Evolutionary conservation across 768 basidiomycete species (phyloP), one percentile per base, ranked within the genome.

Genomic region (Agrocybe pediades): DNA sequence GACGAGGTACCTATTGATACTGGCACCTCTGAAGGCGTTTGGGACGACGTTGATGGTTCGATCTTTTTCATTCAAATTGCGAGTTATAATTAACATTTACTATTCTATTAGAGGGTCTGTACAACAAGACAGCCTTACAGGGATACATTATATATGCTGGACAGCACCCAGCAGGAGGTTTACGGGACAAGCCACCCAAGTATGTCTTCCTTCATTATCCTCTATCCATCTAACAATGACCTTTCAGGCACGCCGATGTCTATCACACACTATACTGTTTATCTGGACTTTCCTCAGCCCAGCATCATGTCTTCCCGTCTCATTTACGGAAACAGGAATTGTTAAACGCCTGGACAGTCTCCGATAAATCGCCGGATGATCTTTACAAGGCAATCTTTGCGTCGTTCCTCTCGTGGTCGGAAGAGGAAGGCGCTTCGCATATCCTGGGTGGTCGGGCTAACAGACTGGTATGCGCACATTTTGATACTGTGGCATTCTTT

Each of bases 121-220:
- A 84, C 68, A 80, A 90, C 65, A 78, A 83, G 41, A 66, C 74
- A 33, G 93, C 91, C 1, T 71, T 98, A 19, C 95, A 98, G 65
- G 83, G 92, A 61, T 99, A 92, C 66, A 80, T 97, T 40, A 72
- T 98, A 1, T 82, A 84, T 46, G 92, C 92, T 16, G 94, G 88
- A 0, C 97, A 99, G 63, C 84, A 88, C 56, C 84, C 87, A 1
- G 79, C 86, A 0, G 95, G 94, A 6, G 97, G 97, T 15, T 69
- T 98, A 46, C 78, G 94, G 20, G 97, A 99, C 65, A 99, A 99
- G 65, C 97, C 97, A 13, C 92, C 92, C 33, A 98, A 97, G 90
- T 92, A 68, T 49, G 83, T 68, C 13, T 19, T 24, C 3, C 17
- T 42, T 26, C 15, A 7, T 24, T 17, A 15, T 33, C 41, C 23